These are phyloP conservation scores for Sporisorium iseilematis-ciliati DNA, from an alignment of 1,284 basidiomycete genomes.

Conservation along the genomic window DNA sequence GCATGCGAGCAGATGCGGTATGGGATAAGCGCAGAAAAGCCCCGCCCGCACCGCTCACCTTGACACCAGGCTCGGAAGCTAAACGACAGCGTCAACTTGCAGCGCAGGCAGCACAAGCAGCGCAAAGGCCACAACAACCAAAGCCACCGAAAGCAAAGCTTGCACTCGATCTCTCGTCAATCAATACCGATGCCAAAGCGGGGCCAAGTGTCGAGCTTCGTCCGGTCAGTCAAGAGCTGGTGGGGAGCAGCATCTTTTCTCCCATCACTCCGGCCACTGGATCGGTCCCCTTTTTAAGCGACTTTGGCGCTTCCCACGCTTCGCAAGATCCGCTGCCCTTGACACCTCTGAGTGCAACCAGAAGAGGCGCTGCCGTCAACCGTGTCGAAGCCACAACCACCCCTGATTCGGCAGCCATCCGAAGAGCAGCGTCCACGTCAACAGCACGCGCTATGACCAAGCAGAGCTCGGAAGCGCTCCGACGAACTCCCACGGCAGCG, in stretches of 20 bases:
- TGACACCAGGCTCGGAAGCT: constrained; percentile 33
- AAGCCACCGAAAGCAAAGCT: background rate
- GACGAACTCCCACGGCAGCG: constrained; percentile 28
- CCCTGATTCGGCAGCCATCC: constrained; percentile 21
- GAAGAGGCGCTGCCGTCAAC: constrained; percentile 37
- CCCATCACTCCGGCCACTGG: constrained; percentile 38
- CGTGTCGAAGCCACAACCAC: constrained; percentile 3
- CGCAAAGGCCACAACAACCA: background rate
- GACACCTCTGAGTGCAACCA: constrained; percentile 51
- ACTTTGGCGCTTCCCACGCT: constrained; percentile 10
- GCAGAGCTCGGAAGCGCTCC: constrained; percentile 28
- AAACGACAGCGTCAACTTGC: constrained; percentile 30
- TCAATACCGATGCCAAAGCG: background rate
- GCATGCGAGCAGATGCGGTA: constrained; percentile 49
- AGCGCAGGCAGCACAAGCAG: background rate
- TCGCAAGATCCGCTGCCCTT: constrained; percentile 31
- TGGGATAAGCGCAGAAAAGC: constrained; percentile 53
- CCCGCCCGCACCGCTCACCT: constrained; percentile 49
- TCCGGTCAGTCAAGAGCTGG: constrained; percentile 19
- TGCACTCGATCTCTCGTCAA: constrained; percentile 1
- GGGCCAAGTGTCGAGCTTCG: constrained; percentile 4
- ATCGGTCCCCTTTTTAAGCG: constrained; percentile 4
- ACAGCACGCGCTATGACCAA: constrained; percentile 13
- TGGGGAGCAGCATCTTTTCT: constrained; percentile 39
- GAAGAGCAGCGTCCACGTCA: constrained; percentile 32